These are phyloP conservation scores for Xylaria flabelliformis DNA, from an alignment of 495 filamentous ascomycete genomes.

Conservation along the genomic window DNA sequence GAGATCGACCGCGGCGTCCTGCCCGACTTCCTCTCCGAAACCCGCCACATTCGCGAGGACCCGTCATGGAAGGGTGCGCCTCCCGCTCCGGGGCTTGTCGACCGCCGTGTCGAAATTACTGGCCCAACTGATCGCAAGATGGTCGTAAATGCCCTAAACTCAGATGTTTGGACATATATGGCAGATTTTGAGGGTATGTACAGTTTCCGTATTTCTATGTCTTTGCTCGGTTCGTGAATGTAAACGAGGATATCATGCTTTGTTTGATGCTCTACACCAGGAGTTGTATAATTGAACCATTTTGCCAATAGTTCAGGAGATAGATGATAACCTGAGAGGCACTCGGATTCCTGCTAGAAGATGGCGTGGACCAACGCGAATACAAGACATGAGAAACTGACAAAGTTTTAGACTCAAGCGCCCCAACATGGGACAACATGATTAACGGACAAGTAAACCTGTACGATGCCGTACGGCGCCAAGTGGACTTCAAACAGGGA, in stretches of 20 bases:
- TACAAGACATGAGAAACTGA: conserved; percentile 25
- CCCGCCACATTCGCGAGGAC: conserved; percentile 93
- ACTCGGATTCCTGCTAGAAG: neutral
- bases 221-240: neutral
- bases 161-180: conserved; percentile 99
- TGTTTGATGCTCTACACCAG: neutral
- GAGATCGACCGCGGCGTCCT: conserved; percentile 91
- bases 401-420: conserved; percentile 76
- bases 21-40: conserved; percentile 97
- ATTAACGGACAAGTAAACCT: conserved; percentile 98
- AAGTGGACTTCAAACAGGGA: conserved; percentile 96
- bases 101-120: conserved; percentile 98
- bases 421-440: conserved; percentile 99
- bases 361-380: neutral
- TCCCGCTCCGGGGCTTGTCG: conserved; percentile 90
- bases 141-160: conserved; percentile 98
- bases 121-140: conserved; percentile 98
- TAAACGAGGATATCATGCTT: neutral
- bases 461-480: conserved; percentile 92
- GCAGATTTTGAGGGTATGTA: conserved; percentile 92
- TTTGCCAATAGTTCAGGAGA: neutral
- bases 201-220: neutral
- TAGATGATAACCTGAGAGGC: neutral
- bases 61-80: conserved; percentile 93
- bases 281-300: neutral